phyloP scores from a whole-genome alignment of 345 rosid species.

The Angophora floribunda region DNA sequence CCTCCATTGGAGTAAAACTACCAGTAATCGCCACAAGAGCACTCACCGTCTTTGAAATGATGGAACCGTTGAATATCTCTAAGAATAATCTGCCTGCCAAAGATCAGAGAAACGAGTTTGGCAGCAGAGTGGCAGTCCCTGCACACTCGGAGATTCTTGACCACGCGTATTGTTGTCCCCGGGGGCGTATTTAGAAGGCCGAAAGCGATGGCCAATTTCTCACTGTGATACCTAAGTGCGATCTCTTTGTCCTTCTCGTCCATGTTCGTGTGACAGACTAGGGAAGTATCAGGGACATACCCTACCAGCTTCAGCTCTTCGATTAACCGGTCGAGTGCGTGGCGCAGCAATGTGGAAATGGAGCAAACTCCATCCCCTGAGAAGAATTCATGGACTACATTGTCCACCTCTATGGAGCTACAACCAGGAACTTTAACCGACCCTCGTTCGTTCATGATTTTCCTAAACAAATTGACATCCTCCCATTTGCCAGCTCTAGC shows the following conservation, averaged over 20 bases:
- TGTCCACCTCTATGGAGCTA: constrained; percentile 69
- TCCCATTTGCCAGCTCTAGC: constrained; percentile 71
- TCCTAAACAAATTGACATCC: constrained; percentile 47
- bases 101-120: constrained; percentile 54
- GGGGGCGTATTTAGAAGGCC: constrained; percentile 73
- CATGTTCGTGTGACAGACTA: constrained; percentile 57
- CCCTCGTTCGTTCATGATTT: constrained; percentile 46
- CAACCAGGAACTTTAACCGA: constrained; percentile 77
- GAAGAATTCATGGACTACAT: constrained; percentile 67
- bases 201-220: constrained; percentile 68
- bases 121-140: constrained; percentile 85
- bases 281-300: constrained; percentile 58
- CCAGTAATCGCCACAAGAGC: constrained; percentile 91
- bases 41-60: constrained; percentile 66
- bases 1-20: constrained; percentile 5
- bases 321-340: constrained; percentile 45
- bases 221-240: constrained; percentile 73
- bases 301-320: constrained; percentile 75
- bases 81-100: constrained; percentile 58
- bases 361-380: constrained; percentile 69
- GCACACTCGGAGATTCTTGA: constrained; percentile 81
- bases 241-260: constrained; percentile 58
- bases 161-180: constrained; percentile 62
- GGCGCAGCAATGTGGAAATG: constrained; percentile 29
- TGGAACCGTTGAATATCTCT: constrained; percentile 93